These are phyloP conservation scores for Trichoderma sp. DNA, from an alignment of 2,329 filamentous ascomycete species.

Conservation along the genomic window DNA sequence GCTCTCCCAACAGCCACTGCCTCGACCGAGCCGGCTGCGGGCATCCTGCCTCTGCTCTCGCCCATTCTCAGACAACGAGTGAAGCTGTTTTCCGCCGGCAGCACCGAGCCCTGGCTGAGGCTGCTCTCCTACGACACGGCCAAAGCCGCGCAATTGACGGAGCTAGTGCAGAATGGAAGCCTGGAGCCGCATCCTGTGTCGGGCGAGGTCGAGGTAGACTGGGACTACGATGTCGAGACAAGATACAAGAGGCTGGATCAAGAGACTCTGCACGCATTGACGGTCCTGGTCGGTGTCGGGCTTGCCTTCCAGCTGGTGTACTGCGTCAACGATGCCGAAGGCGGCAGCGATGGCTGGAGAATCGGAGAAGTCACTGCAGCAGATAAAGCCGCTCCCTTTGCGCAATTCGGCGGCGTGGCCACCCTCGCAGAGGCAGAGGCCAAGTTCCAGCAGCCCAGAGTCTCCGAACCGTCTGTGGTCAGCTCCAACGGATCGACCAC, in stretches of 20 bases:
- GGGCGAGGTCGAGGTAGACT: constrained; percentile 76
- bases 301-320: constrained; percentile 69
- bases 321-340: constrained; percentile 65
- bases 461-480: constrained; percentile 30
- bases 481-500: constrained; percentile 27
- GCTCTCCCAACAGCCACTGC: constrained; percentile 61
- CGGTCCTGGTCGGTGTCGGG: constrained; percentile 62
- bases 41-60: constrained; percentile 61
- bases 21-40: constrained; percentile 58
- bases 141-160: constrained; percentile 58
- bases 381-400: constrained; percentile 60
- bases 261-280: constrained; percentile 72
- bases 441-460: constrained; percentile 45
- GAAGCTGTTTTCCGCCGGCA: constrained; percentile 62
- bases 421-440: constrained; percentile 64
- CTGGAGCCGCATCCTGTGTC: constrained; percentile 81
- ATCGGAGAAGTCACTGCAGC: constrained; percentile 68
- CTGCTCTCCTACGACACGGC: constrained; percentile 69
- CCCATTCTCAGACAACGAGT: constrained; percentile 68
- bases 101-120: constrained; percentile 69
- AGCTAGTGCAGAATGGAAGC: constrained; percentile 61
- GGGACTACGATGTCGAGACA: constrained; percentile 62
- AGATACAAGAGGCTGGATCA: constrained; percentile 70
- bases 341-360: constrained; percentile 66
- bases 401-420: constrained; percentile 51